Evolutionary conservation across 129 eudicot genomes (phyloP).

Genomic region (Escallonia herrerae): DNA sequence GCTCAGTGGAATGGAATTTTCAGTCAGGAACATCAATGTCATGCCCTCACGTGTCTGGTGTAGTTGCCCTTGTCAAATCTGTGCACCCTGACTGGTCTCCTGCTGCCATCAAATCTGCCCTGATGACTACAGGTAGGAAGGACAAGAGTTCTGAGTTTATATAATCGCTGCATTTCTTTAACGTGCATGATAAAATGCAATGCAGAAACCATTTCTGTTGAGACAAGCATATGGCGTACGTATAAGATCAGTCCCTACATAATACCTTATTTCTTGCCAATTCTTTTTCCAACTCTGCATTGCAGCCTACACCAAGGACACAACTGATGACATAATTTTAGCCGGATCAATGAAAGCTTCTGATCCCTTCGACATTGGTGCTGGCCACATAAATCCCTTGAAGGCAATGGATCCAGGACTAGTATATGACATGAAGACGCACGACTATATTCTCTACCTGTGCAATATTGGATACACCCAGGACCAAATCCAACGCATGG

Average conservation of each 20-base stretch:
- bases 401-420: constrained; percentile 73
- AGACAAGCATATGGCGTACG: no score
- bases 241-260: no score
- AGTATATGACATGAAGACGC: constrained; percentile 42
- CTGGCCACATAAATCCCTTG: constrained; percentile 60
- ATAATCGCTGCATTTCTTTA: no score
- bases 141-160: no score
- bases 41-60: constrained; percentile 78
- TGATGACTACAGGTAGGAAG: constrained; percentile 59
- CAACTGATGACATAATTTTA: constrained; percentile 31
- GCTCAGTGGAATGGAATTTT: constrained; percentile 51
- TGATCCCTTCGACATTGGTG: constrained; percentile 61
- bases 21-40: constrained; percentile 79
- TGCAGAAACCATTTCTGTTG: no score
- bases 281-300: not conserved
- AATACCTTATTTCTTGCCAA: not conserved
- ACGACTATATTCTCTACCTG: constrained; percentile 49
- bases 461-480: constrained; percentile 57
- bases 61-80: constrained; percentile 62
- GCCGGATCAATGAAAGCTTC: constrained; percentile 46
- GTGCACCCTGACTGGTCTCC: constrained; percentile 69
- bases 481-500: constrained; percentile 40
- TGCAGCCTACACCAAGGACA: constrained; percentile 53
- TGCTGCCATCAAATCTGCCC: constrained; percentile 68
- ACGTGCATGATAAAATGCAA: no score